phyloP scores from a whole-genome alignment of 306 rosid genomes.

The Dicorynia guianensis region DNA sequence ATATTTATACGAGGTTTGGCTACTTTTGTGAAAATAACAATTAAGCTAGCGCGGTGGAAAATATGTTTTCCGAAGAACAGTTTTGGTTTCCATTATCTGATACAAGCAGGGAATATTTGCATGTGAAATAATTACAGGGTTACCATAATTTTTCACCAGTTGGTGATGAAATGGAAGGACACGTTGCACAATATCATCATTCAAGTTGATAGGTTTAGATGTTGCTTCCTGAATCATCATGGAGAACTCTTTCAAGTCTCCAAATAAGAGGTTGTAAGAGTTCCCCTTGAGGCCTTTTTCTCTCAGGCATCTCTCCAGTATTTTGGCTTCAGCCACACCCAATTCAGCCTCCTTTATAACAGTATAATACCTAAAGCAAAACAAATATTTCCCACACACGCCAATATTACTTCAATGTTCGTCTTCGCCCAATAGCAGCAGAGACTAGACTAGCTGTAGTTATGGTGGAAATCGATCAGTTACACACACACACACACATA shows the following conservation, averaged over 20 bases:
- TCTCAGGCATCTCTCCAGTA: slow-evolving; percentile 33
- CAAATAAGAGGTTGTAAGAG: background rate
- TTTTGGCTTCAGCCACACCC: slow-evolving; percentile 44
- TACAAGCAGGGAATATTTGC: no score
- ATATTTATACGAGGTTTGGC: no score
- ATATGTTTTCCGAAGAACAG: no score
- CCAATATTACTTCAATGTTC: no score
- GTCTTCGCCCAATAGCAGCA: no score
- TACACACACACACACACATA: no score
- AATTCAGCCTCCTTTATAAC: slow-evolving; percentile 21
- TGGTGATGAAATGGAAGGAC: background rate
- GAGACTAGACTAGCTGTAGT: no score
- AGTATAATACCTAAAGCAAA: no score
- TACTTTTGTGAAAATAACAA: background rate
- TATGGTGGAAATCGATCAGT: no score
- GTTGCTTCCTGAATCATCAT: background rate
- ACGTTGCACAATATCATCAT: slow-evolving; percentile 28
- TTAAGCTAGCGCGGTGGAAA: background rate
- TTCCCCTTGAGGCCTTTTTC: slow-evolving; percentile 26
- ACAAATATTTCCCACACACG: no score
- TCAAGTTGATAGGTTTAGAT: slow-evolving; percentile 28
- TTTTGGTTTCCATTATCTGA: no score
- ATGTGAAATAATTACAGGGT: background rate
- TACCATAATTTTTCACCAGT: slow-evolving; percentile 24
- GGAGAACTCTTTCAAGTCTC: slow-evolving; percentile 20